Percentiles rank a stretch among this genome's conserved stretches.
Evolutionary conservation across 495 filamentous ascomycete genomes (phyloP).

Genomic region (Penicillium canescens): DNA sequence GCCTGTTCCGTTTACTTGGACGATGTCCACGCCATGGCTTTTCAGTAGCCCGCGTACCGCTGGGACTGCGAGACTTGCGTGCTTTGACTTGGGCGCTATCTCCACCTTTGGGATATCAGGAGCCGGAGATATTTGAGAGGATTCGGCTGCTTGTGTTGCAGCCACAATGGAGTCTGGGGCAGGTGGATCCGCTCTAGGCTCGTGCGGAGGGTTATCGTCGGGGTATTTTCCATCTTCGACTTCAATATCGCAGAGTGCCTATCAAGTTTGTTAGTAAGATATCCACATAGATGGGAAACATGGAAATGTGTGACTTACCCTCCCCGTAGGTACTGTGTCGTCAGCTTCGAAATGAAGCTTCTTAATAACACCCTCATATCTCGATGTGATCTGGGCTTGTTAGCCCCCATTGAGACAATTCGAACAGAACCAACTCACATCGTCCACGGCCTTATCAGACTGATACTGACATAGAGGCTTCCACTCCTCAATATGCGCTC

Average conservation of each 20-base stretch:
- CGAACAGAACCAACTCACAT: constrained; percentile 47
- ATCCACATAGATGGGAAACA: background rate
- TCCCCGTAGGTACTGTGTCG: constrained; percentile 93
- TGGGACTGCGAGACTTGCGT: constrained; percentile 79
- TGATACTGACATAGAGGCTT: constrained; percentile 97
- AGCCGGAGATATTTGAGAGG: constrained; percentile 10
- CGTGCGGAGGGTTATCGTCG: constrained; percentile 50
- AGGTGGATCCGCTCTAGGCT: constrained; percentile 26
- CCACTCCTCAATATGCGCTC: constrained; percentile 95
- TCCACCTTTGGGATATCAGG: constrained; percentile 1
- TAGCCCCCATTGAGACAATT: background rate
- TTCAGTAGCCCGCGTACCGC: constrained; percentile 88
- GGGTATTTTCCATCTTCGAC: constrained; percentile 59
- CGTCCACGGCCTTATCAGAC: constrained; percentile 97
- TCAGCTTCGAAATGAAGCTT: constrained; percentile 94
- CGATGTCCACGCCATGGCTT: constrained; percentile 72
- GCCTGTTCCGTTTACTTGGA: constrained; percentile 78
- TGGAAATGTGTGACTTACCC: constrained; percentile 34
- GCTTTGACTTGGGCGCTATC: constrained; percentile 42
- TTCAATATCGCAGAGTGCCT: constrained; percentile 57
- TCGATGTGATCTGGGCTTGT: constrained; percentile 73
- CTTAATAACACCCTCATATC: constrained; percentile 94
- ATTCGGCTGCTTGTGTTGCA: constrained; percentile 22
- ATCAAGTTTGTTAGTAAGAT: constrained; percentile 5
- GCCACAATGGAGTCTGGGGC: constrained; percentile 15